These are phyloP conservation scores for Skeletonema grethae DNA, from an alignment of 108 stramenopile genomes.

Conservation along the genomic window DNA sequence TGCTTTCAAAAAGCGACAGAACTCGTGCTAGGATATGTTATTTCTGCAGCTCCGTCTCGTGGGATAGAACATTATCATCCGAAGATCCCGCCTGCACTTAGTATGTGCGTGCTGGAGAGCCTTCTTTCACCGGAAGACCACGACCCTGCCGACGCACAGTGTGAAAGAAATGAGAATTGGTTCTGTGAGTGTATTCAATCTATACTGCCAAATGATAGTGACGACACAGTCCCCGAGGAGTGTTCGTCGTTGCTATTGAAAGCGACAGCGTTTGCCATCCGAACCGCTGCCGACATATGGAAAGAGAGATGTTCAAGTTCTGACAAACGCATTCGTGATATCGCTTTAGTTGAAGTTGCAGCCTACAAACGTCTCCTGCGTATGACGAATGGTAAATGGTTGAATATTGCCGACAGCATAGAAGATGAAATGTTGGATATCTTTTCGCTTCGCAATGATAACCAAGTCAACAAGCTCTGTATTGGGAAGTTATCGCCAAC, in stretches of 20 bases:
- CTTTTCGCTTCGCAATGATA: background rate
- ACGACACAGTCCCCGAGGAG: background rate
- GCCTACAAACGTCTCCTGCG: slow-evolving; percentile 44
- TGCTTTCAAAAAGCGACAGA: slow-evolving; percentile 45
- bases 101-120: slow-evolving; percentile 71
- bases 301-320: slow-evolving; percentile 37
- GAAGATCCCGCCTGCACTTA: slow-evolving; percentile 64
- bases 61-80: slow-evolving; percentile 59
- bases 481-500: background rate
- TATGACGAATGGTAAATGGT: slow-evolving; percentile 36
- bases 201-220: slow-evolving; percentile 10
- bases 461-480: background rate
- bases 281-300: slow-evolving; percentile 53
- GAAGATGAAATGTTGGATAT: slow-evolving; percentile 3
- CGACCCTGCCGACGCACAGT: slow-evolving; percentile 9
- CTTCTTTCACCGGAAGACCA: slow-evolving; percentile 48
- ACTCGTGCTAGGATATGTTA: slow-evolving; percentile 58
- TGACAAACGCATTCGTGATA: slow-evolving; percentile 69
- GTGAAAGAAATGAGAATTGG: slow-evolving; percentile 13
- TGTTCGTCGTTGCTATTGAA: slow-evolving; percentile 9
- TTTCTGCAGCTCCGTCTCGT: slow-evolving; percentile 57
- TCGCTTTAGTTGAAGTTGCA: slow-evolving; percentile 55
- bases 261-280: slow-evolving; percentile 37
- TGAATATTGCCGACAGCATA: slow-evolving; percentile 4
- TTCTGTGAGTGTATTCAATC: slow-evolving; percentile 18